Conservation (phyloP, 1,284 basidiomycete species). For the Erythrobasidium hasegawianum region DNA sequence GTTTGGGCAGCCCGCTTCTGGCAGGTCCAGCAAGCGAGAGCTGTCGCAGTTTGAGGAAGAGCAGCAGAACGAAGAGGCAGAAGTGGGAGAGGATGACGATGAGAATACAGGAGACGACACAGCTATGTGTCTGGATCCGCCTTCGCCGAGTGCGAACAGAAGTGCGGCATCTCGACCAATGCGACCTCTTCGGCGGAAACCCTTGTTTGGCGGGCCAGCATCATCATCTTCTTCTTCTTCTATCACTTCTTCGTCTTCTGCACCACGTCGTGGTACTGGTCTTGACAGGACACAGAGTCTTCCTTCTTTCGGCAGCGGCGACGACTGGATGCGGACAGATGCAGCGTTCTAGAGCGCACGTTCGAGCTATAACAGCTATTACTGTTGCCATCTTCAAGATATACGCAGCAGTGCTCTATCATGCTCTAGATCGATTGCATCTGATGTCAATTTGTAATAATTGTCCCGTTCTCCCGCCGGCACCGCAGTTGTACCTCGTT, state of each 20-base stretch:
- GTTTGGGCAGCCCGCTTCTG: too few relatives aligned
- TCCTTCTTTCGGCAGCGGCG: not conserved
- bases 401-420: too few relatives aligned
- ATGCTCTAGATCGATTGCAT: too few relatives aligned
- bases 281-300: not conserved
- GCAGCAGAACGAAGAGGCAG: not conserved
- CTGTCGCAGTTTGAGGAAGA: not conserved
- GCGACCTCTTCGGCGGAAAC: slow-evolving; percentile 1
- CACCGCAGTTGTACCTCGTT: too few relatives aligned
- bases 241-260: not conserved
- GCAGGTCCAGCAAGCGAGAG: not conserved
- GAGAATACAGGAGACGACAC: not conserved
- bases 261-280: not conserved
- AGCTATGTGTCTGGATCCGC: not conserved
- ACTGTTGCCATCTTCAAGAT: not conserved
- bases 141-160: not conserved
- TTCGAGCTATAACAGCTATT: too few relatives aligned
- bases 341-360: not conserved
- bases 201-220: not conserved
- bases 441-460: too few relatives aligned
- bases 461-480: too few relatives aligned
- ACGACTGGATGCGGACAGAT: slow-evolving; percentile 2
- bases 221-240: not conserved
- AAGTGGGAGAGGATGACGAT: not conserved
- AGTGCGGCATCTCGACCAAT: not conserved